Base-by-base conservation (phyloP, 2,329 filamentous ascomycete genomes). In the Camptophora hylomeconis region DNA sequence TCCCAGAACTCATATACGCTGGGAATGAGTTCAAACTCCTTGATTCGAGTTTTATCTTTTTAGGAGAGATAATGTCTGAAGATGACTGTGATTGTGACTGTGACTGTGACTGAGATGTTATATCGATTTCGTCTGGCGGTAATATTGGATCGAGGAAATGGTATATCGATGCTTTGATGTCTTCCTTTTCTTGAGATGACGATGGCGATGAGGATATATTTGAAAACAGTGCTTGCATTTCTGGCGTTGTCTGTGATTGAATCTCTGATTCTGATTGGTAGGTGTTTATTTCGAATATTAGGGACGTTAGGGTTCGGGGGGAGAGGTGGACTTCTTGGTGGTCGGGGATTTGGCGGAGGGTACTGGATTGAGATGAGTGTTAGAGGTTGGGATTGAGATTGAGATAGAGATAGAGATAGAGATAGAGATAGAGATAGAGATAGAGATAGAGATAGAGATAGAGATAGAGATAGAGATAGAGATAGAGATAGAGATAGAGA, bases 301-400 rank as follows among this genome's bases (percentile, higher is more conserved):
- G 75, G 56, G 72, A 84, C 3, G 81, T 82, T 53, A 86, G 86
- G 27, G 83, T 84, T 38, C 79, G 68, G 40, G 71, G 67, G 51
- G 92, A 83, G 47, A 94, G 76, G 60, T 75, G 93, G 44, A 94
- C 79, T 63, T 94, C 87, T 60, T 95, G 86, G 54, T 92, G 80
- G 51, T 87, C 38, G 3, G 43, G 43, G 26, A 46, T 38, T 30
- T 46, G 40, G 28, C 43, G 43, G 29, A 46, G 27, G 24, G 38
- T 33, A 27, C 40, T 44, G 31, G 18, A 10, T 10, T 17, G 17
- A 22, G 22, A 20, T 8, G 25, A 3, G 12, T 4, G 30, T 25
- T 3, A 22, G 19, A n/a, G 10, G 25, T n/a, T 16, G 8, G 25
- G 4, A 17, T 30, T 20, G 20, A 7, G 11, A n/a, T 20, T 20